Base-by-base conservation (phyloP, 495 filamentous ascomycete genomes). In the Penicillium ochrochloron region DNA sequence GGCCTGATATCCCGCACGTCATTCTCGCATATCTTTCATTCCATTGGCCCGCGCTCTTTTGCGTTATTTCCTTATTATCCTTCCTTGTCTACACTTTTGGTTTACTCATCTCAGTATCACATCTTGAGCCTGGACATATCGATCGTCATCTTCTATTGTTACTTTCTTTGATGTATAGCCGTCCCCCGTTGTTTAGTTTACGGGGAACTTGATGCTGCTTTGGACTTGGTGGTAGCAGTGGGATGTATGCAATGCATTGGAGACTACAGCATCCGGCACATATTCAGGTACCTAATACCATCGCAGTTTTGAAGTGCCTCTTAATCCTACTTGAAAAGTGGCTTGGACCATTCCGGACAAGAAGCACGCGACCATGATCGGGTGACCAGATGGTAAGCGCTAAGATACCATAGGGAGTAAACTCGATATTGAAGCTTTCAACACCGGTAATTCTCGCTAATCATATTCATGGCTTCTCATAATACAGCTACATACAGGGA, bases 81-180 rank as follows among this genome's bases (percentile, higher is more conserved):
- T 55, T 54, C 61, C 46, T 60, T 27, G 33, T 50, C 50, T 57
- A 48, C 34, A 42, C 53, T 41, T 48, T 48, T 27, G 27, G 19
- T 52, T 59, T 21, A 15, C 51, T 46, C 60, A 23, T 64, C 31
- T 60, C 21, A 35, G 33, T 51, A 42, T 62, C 56, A 67, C 23
- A 63, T 70, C 41, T 67, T 37, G 60, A 69, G 60, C 62, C 60
- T 71, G 70, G 66, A 71, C 64, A 73, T 73, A 69, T 64, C 50
- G 21, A 58, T 44, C 57, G 63, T 61, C 64, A 53, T 46, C 63
- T 50, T 68, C 63, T 66, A 59, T 63, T 52, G 50, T 58, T 60
- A 58, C 29, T 29, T 46, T 14, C 37, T 56, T 56, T 11, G 25
- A 25, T 56, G 53, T 56, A 56, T 56, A 56, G 53, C 31, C 53